Evolutionary conservation across 495 filamentous ascomycete genomes (phyloP).

Genomic region (Trichoderma virens): DNA sequence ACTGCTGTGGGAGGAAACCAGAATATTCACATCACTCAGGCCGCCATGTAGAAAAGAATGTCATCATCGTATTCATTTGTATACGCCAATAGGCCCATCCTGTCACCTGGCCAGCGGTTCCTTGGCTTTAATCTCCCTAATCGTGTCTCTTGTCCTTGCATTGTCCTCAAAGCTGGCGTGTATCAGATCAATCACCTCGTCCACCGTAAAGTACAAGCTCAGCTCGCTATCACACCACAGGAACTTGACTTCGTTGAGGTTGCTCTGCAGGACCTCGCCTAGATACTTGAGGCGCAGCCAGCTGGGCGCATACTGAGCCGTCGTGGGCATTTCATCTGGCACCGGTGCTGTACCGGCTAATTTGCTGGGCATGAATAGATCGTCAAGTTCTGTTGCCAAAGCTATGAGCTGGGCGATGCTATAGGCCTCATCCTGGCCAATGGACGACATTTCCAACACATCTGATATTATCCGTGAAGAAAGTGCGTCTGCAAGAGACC

Average conservation of each 20-base stretch:
- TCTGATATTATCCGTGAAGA: constrained; percentile 76
- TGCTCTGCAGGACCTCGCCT: constrained; percentile 81
- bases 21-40: no score
- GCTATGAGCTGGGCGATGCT: constrained; percentile 63
- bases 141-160: constrained; percentile 62
- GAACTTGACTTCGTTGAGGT: constrained; percentile 78
- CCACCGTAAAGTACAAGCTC: constrained; percentile 69
- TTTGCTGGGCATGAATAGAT: constrained; percentile 60
- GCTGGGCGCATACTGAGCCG: constrained; percentile 67
- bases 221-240: constrained; percentile 83
- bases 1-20: background rate
- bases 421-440: constrained; percentile 80
- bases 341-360: constrained; percentile 16
- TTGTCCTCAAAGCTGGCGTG: constrained; percentile 87
- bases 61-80: background rate
- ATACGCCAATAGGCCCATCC: background rate
- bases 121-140: constrained; percentile 64
- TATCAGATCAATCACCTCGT: constrained; percentile 85
- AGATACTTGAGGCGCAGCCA: constrained; percentile 92
- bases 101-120: background rate
- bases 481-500: constrained; percentile 71
- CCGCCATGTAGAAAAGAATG: background rate
- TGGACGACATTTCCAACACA: constrained; percentile 77
- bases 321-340: constrained; percentile 48
- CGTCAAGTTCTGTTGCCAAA: constrained; percentile 62